Evolutionary conservation across 495 filamentous ascomycete genomes (phyloP).

Genomic region (Penicillium daleae): DNA sequence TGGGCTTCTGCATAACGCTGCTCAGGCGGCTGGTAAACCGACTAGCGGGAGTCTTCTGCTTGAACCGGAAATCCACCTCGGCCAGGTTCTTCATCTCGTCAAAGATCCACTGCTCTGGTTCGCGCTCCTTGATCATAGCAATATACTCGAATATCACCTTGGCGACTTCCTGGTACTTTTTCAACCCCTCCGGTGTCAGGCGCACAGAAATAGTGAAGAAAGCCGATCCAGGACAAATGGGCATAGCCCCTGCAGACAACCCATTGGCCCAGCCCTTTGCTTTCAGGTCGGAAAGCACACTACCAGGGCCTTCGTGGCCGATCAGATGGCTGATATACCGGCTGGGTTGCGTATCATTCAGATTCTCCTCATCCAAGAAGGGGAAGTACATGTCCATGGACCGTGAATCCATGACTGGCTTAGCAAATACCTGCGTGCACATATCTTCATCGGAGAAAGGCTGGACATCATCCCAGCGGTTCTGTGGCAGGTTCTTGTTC

Average conservation of each 20-base stretch:
- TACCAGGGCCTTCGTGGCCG: constrained; percentile 95
- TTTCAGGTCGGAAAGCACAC: constrained; percentile 94
- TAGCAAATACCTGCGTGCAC: constrained; percentile 84
- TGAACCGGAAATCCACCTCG: constrained; percentile 93
- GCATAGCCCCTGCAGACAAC: constrained; percentile 75
- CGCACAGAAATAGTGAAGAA: constrained; percentile 81
- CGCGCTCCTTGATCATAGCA: constrained; percentile 76
- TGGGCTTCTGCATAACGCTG: constrained; percentile 84
- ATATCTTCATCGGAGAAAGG: constrained; percentile 71
- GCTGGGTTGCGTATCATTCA: constrained; percentile 83
- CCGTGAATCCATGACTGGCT: constrained; percentile 93
- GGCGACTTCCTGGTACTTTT: constrained; percentile 82
- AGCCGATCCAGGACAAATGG: constrained; percentile 80
- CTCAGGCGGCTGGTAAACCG: constrained; percentile 84
- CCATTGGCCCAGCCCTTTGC: constrained; percentile 94
- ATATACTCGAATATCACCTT: constrained; percentile 95
- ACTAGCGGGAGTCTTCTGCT: constrained; percentile 87
- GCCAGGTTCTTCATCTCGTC: constrained; percentile 87
- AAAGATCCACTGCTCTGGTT: constrained; percentile 90
- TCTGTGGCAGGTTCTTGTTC: constrained; percentile 83
- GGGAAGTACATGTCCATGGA: constrained; percentile 86
- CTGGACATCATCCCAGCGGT: constrained; percentile 76
- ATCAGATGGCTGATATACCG: constrained; percentile 93
- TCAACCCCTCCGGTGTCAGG: constrained; percentile 83
- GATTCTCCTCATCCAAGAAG: constrained; percentile 82